Percentiles rank a stretch among this genome's conserved stretches.
phyloP scores from a whole-genome alignment of 352 stramenopile genomes.

The Pythium sukuiense region DNA sequence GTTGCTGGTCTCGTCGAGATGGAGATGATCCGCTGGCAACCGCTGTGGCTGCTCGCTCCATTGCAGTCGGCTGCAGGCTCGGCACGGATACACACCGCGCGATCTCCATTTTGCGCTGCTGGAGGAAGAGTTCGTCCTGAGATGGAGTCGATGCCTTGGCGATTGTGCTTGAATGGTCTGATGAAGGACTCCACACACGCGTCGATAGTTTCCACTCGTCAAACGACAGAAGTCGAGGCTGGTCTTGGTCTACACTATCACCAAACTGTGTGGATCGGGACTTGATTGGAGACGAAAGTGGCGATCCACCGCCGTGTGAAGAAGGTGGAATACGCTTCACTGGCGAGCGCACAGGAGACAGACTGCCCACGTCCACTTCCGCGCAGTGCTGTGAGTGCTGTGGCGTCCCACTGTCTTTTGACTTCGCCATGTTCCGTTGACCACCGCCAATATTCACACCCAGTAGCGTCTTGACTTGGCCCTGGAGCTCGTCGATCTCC shows the following conservation, averaged over 20 bases:
- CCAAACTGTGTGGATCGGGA: not conserved
- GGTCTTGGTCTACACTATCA: not conserved
- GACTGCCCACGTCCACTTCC: not conserved
- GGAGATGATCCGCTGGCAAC: conserved; percentile 2
- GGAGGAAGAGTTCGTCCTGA: conserved; percentile 25
- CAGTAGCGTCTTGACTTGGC: conserved; percentile 50
- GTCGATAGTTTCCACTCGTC: conserved; percentile 64
- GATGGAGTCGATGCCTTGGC: conserved; percentile 36
- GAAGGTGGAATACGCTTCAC: not conserved
- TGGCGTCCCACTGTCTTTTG: not conserved
- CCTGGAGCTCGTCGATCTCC: conserved; percentile 56
- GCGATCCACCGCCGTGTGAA: not conserved
- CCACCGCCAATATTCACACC: not conserved
- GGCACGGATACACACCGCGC: conserved; percentile 55
- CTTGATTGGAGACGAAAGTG: conserved; percentile 5
- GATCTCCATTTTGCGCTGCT: conserved; percentile 40
- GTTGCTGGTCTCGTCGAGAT: conserved; percentile 17
- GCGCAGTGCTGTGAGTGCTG: not conserved
- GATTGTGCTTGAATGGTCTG: not conserved
- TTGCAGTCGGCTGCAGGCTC: conserved; percentile 50
- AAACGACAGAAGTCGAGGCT: conserved; percentile 38
- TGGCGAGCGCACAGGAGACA: conserved; percentile 14
- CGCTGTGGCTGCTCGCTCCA: conserved; percentile 46
- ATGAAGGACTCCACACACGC: conserved; percentile 45
- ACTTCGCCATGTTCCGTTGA: not conserved